phyloP scores from a whole-genome alignment of 1,284 basidiomycete genomes.

The Ceratobasidium sp. region DNA sequence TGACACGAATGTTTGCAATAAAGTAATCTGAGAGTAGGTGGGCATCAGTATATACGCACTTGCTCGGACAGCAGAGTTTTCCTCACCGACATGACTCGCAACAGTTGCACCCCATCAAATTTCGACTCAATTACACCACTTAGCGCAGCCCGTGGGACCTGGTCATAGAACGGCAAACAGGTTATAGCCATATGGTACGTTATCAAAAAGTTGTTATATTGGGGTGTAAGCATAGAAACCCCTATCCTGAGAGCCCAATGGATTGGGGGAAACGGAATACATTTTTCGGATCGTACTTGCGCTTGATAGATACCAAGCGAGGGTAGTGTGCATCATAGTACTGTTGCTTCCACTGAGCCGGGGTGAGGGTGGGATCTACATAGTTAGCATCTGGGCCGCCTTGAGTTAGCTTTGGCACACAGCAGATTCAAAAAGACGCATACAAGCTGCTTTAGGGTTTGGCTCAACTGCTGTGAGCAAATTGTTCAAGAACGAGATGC shows the following conservation, averaged over 20 bases:
- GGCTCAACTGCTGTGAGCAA: background rate
- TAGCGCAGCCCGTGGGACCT: too few species aligned
- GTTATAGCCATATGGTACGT: too few species aligned
- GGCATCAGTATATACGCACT: too few species aligned
- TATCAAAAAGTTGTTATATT: too few species aligned
- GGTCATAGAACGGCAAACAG: too few species aligned
- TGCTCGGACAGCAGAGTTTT: too few species aligned
- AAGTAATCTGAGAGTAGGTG: too few species aligned
- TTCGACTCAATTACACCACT: too few species aligned
- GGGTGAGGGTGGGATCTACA: slow-evolving; percentile 37
- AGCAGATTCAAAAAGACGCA: background rate
- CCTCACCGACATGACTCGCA: too few species aligned
- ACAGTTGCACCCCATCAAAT: too few species aligned
- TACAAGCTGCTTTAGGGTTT: slow-evolving; percentile 11
- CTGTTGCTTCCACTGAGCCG: slow-evolving; percentile 33
- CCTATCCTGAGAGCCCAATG: slow-evolving; percentile 10
- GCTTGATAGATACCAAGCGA: slow-evolving; percentile 32
- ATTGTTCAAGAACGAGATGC: background rate
- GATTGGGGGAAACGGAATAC: slow-evolving; percentile 41
- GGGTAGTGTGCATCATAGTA: slow-evolving; percentile 34
- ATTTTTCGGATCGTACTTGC: slow-evolving; percentile 32
- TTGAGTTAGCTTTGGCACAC: background rate
- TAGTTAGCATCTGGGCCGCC: slow-evolving; percentile 30
- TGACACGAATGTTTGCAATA: too few species aligned
- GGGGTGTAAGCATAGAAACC: too few species aligned